Evolutionary conservation across 345 rosid species (phyloP).

Genomic region (Raphanus raphanistrum): DNA sequence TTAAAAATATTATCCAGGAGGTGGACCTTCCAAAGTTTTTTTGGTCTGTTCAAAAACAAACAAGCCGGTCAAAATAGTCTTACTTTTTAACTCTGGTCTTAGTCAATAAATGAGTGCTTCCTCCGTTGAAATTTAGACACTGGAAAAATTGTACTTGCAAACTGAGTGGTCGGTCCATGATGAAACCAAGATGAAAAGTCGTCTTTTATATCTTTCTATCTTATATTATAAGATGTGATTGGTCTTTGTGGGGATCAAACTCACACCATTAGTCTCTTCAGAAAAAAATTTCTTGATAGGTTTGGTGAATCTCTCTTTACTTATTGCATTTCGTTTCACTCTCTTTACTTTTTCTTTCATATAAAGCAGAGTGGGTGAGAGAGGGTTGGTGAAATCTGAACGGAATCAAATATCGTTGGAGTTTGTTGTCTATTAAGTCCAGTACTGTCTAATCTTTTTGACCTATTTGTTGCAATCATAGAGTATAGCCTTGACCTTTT

Average conservation of each 20-base stretch:
- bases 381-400: slow-evolving; percentile 40
- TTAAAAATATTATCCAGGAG: neutral
- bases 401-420: slow-evolving; percentile 25
- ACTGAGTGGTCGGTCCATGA: slow-evolving; percentile 21
- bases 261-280: slow-evolving; percentile 4
- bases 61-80: slow-evolving; percentile 17
- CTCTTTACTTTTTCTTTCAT: neutral
- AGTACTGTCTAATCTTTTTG: slow-evolving; percentile 10
- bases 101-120: slow-evolving; percentile 36
- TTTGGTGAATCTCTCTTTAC: slow-evolving; percentile 28
- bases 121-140: slow-evolving; percentile 6
- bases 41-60: slow-evolving; percentile 13
- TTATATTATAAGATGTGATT: neutral
- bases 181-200: neutral
- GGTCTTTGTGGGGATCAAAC: slow-evolving; percentile 23
- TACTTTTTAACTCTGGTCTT: slow-evolving; percentile 20
- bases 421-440: slow-evolving; percentile 19
- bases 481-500: slow-evolving; percentile 25
- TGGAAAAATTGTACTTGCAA: slow-evolving; percentile 4
- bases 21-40: slow-evolving; percentile 16
- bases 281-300: slow-evolving; percentile 3
- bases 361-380: slow-evolving; percentile 14
- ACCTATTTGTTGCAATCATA: slow-evolving; percentile 19
- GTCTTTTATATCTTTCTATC: slow-evolving; percentile 9
- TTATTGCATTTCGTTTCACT: slow-evolving; percentile 19